A percentile compares a stretch with the other conserved stretches of the same genome.
phyloP scores from a whole-genome alignment of 2,329 filamentous ascomycete species.

The Alternaria brassicae region DNA sequence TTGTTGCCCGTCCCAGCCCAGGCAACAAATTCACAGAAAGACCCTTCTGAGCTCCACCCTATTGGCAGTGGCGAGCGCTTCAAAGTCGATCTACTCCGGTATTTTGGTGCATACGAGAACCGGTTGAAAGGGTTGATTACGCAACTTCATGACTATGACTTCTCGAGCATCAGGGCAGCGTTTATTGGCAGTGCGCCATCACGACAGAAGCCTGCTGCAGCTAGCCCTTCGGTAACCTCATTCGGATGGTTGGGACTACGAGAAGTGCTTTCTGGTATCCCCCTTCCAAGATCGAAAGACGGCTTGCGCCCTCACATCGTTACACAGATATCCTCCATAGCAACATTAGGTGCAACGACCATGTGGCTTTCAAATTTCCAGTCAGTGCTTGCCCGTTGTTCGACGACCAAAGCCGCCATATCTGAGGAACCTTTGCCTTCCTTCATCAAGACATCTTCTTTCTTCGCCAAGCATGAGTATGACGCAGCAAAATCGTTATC shows the following conservation, averaged over 20 bases:
- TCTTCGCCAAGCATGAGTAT: conserved; percentile 19
- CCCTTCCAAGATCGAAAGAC: conserved; percentile 43
- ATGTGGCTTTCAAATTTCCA: conserved; percentile 71
- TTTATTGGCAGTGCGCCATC: conserved; percentile 83
- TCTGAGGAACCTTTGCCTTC: background rate
- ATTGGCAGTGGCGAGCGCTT: conserved; percentile 73
- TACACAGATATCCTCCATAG: conserved; percentile 79
- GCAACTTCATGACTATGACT: conserved; percentile 70
- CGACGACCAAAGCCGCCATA: background rate
- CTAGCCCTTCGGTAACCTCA: conserved; percentile 58
- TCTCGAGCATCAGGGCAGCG: conserved; percentile 70
- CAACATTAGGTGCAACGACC: conserved; percentile 74
- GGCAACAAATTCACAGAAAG: background rate
- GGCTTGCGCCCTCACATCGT: conserved; percentile 53
- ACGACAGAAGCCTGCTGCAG: conserved; percentile 59
- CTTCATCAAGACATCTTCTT: conserved; percentile 12
- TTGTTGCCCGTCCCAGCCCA: conserved; percentile 62
- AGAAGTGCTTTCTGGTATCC: conserved; percentile 63
- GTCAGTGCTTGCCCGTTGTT: conserved; percentile 41
- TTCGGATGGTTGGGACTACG: conserved; percentile 80
- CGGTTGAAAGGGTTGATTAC: conserved; percentile 63
- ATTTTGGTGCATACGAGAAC: conserved; percentile 73
- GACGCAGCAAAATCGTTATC: conserved; percentile 46
- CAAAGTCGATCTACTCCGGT: conserved; percentile 76
- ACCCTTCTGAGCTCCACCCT: conserved; percentile 13